Evolutionary conservation across 2,329 filamentous ascomycete genomes (phyloP).

Genomic region (Paraphaeosphaeria sporulosa): DNA sequence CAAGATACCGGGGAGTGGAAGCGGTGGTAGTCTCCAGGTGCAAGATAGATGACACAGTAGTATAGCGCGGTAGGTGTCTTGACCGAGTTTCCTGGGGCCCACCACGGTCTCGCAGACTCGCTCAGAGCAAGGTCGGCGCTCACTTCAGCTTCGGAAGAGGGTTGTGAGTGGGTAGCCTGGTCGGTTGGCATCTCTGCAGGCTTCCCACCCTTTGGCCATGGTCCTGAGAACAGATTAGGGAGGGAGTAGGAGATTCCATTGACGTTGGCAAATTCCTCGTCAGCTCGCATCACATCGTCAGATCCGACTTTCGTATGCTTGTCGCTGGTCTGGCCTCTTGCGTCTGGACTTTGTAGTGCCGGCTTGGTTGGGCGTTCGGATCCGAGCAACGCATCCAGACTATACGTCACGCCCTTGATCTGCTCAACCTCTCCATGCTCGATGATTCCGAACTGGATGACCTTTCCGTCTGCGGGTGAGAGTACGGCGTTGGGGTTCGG

Average conservation of each 20-base stretch:
- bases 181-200: slow-evolving; percentile 68
- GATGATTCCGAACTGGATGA: slow-evolving; percentile 92
- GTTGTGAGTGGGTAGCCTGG: slow-evolving; percentile 72
- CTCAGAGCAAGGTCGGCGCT: slow-evolving; percentile 81
- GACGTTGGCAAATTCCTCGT: slow-evolving; percentile 91
- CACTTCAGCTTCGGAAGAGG: slow-evolving; percentile 82
- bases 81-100: slow-evolving; percentile 48
- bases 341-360: slow-evolving; percentile 51
- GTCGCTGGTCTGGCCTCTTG: slow-evolving; percentile 30
- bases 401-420: slow-evolving; percentile 98
- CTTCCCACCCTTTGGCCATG: slow-evolving; percentile 50
- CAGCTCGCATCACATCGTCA: slow-evolving; percentile 74
- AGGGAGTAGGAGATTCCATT: slow-evolving; percentile 97
- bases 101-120: slow-evolving; percentile 63
- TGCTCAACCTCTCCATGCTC: slow-evolving; percentile 95
- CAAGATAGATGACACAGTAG: slow-evolving; percentile 94
- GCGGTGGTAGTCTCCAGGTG: slow-evolving; percentile 96
- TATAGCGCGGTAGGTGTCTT: slow-evolving; percentile 73
- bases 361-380: slow-evolving; percentile 53
- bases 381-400: slow-evolving; percentile 88
- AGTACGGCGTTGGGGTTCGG: slow-evolving; percentile 80
- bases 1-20: slow-evolving; percentile 96
- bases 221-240: slow-evolving; percentile 84
- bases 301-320: slow-evolving; percentile 50
- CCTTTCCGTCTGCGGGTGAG: slow-evolving; percentile 87